These are phyloP conservation scores for Trametes elegans DNA, from an alignment of 768 basidiomycete species.

Conservation along the genomic window DNA sequence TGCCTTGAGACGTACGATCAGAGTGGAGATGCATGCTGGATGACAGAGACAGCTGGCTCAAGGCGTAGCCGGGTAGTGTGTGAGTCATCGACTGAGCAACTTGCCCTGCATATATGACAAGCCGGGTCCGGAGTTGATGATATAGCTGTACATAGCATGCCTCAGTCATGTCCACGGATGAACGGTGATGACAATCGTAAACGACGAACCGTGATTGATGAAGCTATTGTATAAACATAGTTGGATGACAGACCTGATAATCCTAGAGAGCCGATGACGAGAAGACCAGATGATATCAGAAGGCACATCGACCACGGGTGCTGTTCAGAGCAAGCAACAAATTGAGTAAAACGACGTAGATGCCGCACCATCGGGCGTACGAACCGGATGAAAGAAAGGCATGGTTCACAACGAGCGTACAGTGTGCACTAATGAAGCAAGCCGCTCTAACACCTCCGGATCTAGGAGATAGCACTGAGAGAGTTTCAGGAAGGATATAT, in stretches of 20 bases:
- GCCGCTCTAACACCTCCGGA: slow-evolving; percentile 25
- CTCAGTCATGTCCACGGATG: background rate
- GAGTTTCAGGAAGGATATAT: slow-evolving; percentile 27
- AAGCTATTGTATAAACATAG: too few species aligned
- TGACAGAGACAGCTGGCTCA: background rate
- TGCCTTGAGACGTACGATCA: too few species aligned
- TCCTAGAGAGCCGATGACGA: too few species aligned
- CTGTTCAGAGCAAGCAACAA: too few species aligned
- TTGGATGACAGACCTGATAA: too few species aligned
- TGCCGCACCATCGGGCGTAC: too few species aligned
- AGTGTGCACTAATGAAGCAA: slow-evolving; percentile 23
- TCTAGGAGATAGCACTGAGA: slow-evolving; percentile 28
- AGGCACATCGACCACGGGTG: too few species aligned
- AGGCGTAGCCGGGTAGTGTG: slow-evolving; percentile 11
- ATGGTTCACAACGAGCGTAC: slow-evolving; percentile 19
- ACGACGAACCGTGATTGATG: background rate
- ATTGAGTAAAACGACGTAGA: too few species aligned
- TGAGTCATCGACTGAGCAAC: background rate
- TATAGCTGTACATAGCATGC: background rate
- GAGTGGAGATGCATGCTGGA: too few species aligned
- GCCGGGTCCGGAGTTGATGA: background rate
- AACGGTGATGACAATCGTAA: background rate
- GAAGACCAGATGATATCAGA: too few species aligned
- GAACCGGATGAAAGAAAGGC: background rate
- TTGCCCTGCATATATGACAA: background rate